Evolutionary conservation across 129 eudicot species (phyloP).

Genomic region (Smallanthus sonchifolius): DNA sequence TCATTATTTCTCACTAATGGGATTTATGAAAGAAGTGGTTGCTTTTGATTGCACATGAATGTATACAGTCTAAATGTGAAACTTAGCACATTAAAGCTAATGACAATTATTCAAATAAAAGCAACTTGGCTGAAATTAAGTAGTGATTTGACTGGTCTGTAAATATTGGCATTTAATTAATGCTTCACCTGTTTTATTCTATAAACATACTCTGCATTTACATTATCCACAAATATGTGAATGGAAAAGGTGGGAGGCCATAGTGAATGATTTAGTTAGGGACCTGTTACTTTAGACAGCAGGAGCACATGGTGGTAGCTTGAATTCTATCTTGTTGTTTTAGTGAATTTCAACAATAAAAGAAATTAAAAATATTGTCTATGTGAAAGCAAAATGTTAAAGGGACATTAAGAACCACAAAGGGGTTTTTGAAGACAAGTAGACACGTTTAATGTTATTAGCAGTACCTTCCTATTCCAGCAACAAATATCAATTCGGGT

Average conservation of each 20-base stretch:
- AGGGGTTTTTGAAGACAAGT: slow-evolving; percentile 9
- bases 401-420: too few relatives aligned
- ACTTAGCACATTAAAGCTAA: slow-evolving; percentile 21
- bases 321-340: slow-evolving; percentile 21
- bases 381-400: slow-evolving; percentile 26
- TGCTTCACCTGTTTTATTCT: neutral
- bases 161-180: slow-evolving; percentile 11
- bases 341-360: slow-evolving; percentile 11
- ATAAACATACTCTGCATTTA: neutral
- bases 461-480: slow-evolving; percentile 17
- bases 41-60: slow-evolving; percentile 19
- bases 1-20: neutral
- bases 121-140: slow-evolving; percentile 16
- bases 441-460: slow-evolving; percentile 22
- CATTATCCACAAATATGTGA: slow-evolving; percentile 8
- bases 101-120: slow-evolving; percentile 25
- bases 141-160: slow-evolving; percentile 10
- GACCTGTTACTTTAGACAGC: slow-evolving; percentile 20
- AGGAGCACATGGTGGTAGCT: slow-evolving; percentile 34
- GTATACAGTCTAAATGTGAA: slow-evolving; percentile 16
- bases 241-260: slow-evolving; percentile 25
- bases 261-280: slow-evolving; percentile 17
- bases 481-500: slow-evolving; percentile 6
- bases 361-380: neutral
- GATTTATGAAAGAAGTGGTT: neutral